These are phyloP conservation scores for Mycena floridula DNA, from an alignment of 768 basidiomycete genomes.

Conservation along the genomic window DNA sequence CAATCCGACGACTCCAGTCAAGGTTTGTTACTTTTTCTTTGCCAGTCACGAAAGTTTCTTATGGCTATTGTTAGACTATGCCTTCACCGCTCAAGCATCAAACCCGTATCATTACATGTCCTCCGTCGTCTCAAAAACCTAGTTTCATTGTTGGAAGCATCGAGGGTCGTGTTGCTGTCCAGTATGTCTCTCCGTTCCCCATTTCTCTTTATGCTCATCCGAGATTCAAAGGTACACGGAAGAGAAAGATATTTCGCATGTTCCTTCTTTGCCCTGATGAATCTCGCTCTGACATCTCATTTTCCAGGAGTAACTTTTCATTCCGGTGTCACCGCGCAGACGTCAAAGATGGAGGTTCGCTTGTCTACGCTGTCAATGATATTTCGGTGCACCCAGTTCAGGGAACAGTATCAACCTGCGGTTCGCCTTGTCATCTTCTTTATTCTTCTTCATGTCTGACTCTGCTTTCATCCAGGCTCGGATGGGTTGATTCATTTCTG, in stretches of 20 bases:
- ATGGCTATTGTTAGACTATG: conserved; percentile 62
- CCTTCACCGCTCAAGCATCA: conserved; percentile 90
- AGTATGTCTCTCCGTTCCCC: conserved; percentile 53
- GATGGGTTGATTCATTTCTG: conserved; percentile 90
- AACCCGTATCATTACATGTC: conserved; percentile 80
- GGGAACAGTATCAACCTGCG: conserved; percentile 81
- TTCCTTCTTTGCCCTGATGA: background rate
- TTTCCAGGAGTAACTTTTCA: conserved; percentile 75
- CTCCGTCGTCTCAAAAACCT: conserved; percentile 56
- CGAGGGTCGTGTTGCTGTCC: conserved; percentile 91
- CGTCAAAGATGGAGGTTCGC: conserved; percentile 55
- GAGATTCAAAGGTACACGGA: conserved; percentile 67
- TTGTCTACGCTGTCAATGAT: conserved; percentile 80
- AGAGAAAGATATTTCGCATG: conserved; percentile 70
- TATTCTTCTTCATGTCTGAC: background rate
- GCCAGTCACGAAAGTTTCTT: too few species aligned
- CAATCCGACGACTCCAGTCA: conserved; percentile 77
- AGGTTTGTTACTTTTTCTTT: conserved; percentile 35
- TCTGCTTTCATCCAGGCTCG: conserved; percentile 59
- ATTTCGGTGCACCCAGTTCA: conserved; percentile 82
- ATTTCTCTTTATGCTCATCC: background rate
- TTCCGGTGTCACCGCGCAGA: conserved; percentile 77
- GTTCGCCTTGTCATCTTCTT: conserved; percentile 28
- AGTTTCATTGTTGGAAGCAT: conserved; percentile 84
- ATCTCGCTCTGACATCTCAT: background rate